These are phyloP conservation scores for Laetiporus sulphureus DNA, from an alignment of 1,284 basidiomycete species.

Conservation along the genomic window DNA sequence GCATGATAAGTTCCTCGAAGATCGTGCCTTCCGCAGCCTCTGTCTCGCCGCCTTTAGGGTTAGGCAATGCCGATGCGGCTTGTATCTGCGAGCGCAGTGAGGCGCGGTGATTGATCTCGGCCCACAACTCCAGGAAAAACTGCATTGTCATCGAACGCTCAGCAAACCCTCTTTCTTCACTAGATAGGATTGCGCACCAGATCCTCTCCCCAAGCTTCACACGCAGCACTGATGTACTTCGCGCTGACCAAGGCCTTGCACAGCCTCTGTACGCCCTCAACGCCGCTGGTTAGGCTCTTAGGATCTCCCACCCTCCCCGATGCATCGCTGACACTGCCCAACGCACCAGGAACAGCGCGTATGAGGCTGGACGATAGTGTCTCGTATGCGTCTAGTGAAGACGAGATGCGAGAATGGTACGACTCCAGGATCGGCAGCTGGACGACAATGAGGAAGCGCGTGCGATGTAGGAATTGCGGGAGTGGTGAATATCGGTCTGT, in stretches of 20 bases:
- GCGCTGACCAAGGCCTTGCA: slow-evolving; percentile 82
- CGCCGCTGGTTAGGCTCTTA: slow-evolving; percentile 63
- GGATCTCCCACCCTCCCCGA: slow-evolving; percentile 37
- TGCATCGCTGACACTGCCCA: slow-evolving; percentile 38
- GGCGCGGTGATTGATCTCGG: slow-evolving; percentile 60
- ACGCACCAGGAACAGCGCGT: slow-evolving; percentile 85
- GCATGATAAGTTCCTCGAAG: slow-evolving; percentile 66
- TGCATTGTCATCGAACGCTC: slow-evolving; percentile 28
- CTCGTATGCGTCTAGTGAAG: slow-evolving; percentile 91
- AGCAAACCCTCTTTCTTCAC: not conserved
- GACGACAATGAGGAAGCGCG: slow-evolving; percentile 77
- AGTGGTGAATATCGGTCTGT: slow-evolving; percentile 86
- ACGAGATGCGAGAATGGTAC: slow-evolving; percentile 74
- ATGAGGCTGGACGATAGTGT: slow-evolving; percentile 82
- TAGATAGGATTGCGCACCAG: slow-evolving; percentile 36
- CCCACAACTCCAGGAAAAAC: slow-evolving; percentile 88
- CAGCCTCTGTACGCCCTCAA: slow-evolving; percentile 74
- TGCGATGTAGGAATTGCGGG: slow-evolving; percentile 70
- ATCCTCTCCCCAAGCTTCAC: slow-evolving; percentile 83
- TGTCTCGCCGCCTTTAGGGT: slow-evolving; percentile 28
- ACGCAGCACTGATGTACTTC: slow-evolving; percentile 56
- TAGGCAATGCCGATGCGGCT: slow-evolving; percentile 43
- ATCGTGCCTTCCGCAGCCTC: slow-evolving; percentile 55
- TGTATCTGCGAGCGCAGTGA: slow-evolving; percentile 47
- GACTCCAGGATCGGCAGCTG: slow-evolving; percentile 81